Conservation (phyloP, 2,329 filamentous ascomycete species). For the Hypocreales sp. region DNA sequence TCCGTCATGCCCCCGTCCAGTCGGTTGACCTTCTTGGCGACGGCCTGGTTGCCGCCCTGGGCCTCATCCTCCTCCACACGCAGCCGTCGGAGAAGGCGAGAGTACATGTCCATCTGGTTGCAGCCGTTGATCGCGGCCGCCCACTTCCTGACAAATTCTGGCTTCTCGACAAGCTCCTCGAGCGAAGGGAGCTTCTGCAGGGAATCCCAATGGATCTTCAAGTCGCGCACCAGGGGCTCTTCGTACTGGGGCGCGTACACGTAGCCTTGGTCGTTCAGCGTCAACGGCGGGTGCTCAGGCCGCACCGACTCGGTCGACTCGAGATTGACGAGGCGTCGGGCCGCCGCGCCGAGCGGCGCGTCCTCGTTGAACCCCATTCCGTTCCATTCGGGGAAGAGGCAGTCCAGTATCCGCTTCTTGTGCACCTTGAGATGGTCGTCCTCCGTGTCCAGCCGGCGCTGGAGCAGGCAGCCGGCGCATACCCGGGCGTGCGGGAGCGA, state of each 20-base stretch:
- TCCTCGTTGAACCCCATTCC: constrained; percentile 12
- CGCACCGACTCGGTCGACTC: constrained; percentile 5
- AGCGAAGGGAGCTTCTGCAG: constrained; percentile 14
- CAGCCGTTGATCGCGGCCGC: constrained; percentile 2
- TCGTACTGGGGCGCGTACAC: constrained; percentile 2
- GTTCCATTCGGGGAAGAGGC: constrained; percentile 13
- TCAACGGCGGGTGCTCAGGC: not conserved
- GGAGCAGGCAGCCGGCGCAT: constrained; percentile 16
- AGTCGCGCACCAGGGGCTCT: constrained; percentile 8
- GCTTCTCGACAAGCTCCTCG: constrained; percentile 4
- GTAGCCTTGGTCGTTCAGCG: constrained; percentile 4
- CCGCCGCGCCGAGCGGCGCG: constrained; percentile 11
- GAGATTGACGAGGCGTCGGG: constrained; percentile 8
- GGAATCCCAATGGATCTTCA: constrained; percentile 13
- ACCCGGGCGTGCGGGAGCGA: constrained; percentile 5
- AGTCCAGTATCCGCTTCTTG: constrained; percentile 6
- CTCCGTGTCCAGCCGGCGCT: constrained; percentile 13
- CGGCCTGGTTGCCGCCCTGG: not conserved
- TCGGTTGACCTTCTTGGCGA: not conserved
- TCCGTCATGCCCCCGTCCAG: constrained; percentile 6
- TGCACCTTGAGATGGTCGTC: constrained; percentile 11
- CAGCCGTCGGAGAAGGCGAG: constrained; percentile 3
- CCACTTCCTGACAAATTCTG: not conserved
- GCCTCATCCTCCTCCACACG: not conserved
- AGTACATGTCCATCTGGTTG: constrained; percentile 8